Percentiles rank a stretch among this genome's conserved stretches.
These are phyloP conservation scores for Neonectria punicea DNA, from an alignment of 2,329 filamentous ascomycete species.

Conservation along the genomic window DNA sequence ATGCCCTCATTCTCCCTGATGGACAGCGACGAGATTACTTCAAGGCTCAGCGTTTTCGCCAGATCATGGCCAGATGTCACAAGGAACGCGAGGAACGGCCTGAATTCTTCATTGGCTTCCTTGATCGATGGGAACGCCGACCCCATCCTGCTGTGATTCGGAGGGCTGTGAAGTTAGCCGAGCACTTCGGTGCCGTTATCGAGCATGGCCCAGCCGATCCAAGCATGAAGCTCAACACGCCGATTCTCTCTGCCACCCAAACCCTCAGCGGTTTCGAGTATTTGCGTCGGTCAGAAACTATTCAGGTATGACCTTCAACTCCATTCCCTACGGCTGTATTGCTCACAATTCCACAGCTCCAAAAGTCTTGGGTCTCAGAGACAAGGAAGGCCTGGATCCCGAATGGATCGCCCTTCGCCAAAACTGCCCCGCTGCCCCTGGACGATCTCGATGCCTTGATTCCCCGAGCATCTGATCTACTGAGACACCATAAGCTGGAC, in stretches of 20 bases:
- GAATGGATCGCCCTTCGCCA: not conserved
- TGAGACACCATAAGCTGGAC: conserved; percentile 15
- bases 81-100: conserved; percentile 27
- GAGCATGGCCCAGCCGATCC: conserved; percentile 29
- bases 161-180: conserved; percentile 32
- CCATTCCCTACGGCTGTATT: no score
- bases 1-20: conserved; percentile 30
- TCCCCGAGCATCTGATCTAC: conserved; percentile 18
- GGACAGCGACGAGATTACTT: conserved; percentile 33
- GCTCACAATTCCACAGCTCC: conserved; percentile 19
- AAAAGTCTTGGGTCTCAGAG: conserved; percentile 28
- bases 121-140: conserved; percentile 25
- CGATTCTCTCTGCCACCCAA: conserved; percentile 15
- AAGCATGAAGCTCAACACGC: conserved; percentile 3
- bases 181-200: conserved; percentile 34
- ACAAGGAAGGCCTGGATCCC: conserved; percentile 14
- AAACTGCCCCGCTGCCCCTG: not conserved
- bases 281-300: conserved; percentile 25
- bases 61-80: conserved; percentile 26
- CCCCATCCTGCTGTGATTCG: conserved; percentile 27
- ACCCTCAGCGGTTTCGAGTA: conserved; percentile 33
- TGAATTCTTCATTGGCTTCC: conserved; percentile 32
- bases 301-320: conserved; percentile 18
- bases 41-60: conserved; percentile 21
- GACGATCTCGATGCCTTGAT: conserved; percentile 6